A percentile compares a stretch with the other conserved stretches of the same genome.
Conservation (phyloP, 2,329 filamentous ascomycete genomes). For the Botrytis elliptica region DNA sequence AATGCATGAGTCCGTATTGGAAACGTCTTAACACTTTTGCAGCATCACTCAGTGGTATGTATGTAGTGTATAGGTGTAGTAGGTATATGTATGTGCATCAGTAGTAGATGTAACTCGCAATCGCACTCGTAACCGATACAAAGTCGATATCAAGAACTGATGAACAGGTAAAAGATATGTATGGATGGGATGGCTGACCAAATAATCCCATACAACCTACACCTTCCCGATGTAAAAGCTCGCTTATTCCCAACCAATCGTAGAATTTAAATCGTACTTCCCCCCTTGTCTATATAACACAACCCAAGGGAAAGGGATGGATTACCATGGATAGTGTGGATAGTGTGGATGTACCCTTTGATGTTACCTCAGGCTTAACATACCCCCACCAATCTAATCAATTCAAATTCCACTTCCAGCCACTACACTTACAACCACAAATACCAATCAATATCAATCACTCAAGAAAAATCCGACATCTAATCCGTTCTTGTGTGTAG, state of each 20-base stretch:
- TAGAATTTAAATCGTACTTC: neutral
- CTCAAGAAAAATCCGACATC: neutral
- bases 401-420: neutral
- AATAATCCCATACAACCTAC: neutral
- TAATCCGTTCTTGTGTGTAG: neutral
- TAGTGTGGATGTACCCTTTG: neutral
- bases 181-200: neutral
- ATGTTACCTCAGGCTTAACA: neutral
- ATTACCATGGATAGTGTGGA: neutral
- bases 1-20: constrained; percentile 2
- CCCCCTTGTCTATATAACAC: neutral
- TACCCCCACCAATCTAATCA: neutral
- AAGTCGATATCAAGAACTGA: neutral
- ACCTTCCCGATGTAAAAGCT: neutral
- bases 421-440: neutral
- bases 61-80: no score
- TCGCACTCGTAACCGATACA: neutral
- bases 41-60: neutral
- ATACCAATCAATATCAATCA: neutral
- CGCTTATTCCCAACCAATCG: constrained; percentile 7
- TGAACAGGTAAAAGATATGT: neutral
- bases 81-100: neutral
- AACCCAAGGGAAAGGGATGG: neutral
- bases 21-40: neutral
- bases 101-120: neutral